Base-by-base conservation (phyloP, 2,329 filamentous ascomycete genomes). In the Fusarium sublunatum region DNA sequence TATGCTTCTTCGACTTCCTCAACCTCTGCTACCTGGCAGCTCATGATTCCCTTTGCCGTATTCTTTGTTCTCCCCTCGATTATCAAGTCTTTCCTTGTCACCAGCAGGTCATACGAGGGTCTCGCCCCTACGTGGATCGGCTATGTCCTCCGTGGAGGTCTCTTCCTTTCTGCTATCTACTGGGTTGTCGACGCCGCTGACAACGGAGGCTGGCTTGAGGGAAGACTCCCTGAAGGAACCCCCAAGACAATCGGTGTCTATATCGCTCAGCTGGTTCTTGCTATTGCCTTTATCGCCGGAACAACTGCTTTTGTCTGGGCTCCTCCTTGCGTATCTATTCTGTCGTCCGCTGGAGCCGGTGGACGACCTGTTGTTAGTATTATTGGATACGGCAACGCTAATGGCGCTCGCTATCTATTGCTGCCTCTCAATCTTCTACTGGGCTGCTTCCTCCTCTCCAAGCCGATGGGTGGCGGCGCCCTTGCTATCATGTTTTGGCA, bases 1-100 rank as follows among this genome's bases (percentile, higher is more conserved):
- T 99, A 99, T 73, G 90, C 93, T 5, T 97, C 94, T 0, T 86
- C 90, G 9, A 91, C 89, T 3, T 97, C 94, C 1, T 98, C 95
- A 0, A 98, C 93, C 1, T 97, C 94, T 3, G 91, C 94, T 1
- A 85, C 88, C 2, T 97, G 93, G 92, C 94, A 98, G 75, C 83
- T 97, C 15, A 76, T 82, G 7, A 90, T 98, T 43, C 92, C 94
- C 0, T 91, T 93, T 69, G 70, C 86, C n/a, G 84, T 93, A 9
- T 88, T 89, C 12, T 74, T 92, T 25, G 77, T 87, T 28, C 82
- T 97, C 6, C 93, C 93, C 0, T 82, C 86, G 5, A 85, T 94
- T 46, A 84, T 96, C 75, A 90, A 90, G 72, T 88, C 89, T 4
- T 97, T 93, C 77, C 92, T 94, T 72, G 78, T 82, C 25, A 87